These are phyloP conservation scores for Xylaria intraflava DNA, from an alignment of 495 filamentous ascomycete genomes.

Conservation along the genomic window DNA sequence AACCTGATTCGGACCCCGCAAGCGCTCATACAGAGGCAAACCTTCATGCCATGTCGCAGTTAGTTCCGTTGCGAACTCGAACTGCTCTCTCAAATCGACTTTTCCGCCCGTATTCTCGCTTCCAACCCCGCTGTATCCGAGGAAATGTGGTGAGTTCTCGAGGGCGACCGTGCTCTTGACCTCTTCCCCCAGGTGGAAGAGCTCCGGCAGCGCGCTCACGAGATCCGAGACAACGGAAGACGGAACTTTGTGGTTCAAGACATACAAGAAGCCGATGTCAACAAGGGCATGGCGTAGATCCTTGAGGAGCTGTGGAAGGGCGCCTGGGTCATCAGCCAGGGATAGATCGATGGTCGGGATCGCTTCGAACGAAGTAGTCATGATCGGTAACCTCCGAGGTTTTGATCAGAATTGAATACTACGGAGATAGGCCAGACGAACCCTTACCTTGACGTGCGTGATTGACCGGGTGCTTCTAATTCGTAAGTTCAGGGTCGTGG, in stretches of 20 bases:
- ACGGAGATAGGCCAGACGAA: too few relatives aligned
- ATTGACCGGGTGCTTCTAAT: too few relatives aligned
- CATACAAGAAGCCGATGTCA: conserved; percentile 47
- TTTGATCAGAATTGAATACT: too few relatives aligned
- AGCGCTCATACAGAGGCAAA: conserved; percentile 37
- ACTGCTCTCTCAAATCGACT: conserved; percentile 47
- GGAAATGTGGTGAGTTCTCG: conserved; percentile 47
- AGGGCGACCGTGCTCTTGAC: conserved; percentile 39
- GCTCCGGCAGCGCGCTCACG: conserved; percentile 30
- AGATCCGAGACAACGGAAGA: conserved; percentile 30
- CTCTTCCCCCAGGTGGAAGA: conserved; percentile 36
- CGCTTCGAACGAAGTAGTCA: conserved; percentile 27
- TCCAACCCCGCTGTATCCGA: conserved; percentile 47
- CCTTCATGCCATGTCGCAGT: conserved; percentile 29
- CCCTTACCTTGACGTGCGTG: too few relatives aligned
- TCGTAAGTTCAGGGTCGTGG: too few relatives aligned
- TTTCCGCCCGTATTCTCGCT: conserved; percentile 45
- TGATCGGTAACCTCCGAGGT: conserved; percentile 1
- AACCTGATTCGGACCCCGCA: conserved; percentile 50
- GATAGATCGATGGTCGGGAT: conserved; percentile 45
- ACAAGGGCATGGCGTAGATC: conserved; percentile 42
- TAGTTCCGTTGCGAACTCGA: conserved; percentile 50
- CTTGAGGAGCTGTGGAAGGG: conserved; percentile 24
- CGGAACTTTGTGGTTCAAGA: conserved; percentile 44
- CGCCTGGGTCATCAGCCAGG: conserved; percentile 20